Percentiles rank a stretch among this genome's conserved stretches.
Conservation (phyloP, 1,284 basidiomycete species). For the Ceratobasidium sp. region DNA sequence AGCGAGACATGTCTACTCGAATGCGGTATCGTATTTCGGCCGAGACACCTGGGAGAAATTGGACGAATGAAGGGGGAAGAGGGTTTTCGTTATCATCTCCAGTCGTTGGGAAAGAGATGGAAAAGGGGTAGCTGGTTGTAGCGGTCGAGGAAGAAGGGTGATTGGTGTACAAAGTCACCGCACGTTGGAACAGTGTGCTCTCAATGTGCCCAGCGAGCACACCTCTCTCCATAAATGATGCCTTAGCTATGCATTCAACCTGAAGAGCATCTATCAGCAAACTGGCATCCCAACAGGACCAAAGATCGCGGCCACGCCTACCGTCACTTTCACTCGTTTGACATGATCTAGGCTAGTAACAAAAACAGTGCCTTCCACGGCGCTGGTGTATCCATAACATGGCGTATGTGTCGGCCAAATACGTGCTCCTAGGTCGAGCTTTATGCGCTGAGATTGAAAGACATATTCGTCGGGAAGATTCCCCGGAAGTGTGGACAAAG, state of each 20-base stretch:
- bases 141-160: background rate
- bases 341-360: constrained; percentile 25
- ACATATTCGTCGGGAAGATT: constrained; percentile 23
- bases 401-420: constrained; percentile 19
- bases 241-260: constrained; percentile 15
- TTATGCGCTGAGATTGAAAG: constrained; percentile 34
- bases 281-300: no score
- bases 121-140: constrained; percentile 1
- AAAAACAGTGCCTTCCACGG: background rate
- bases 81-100: background rate
- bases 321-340: constrained; percentile 15
- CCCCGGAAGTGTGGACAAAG: background rate
- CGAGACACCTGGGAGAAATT: constrained; percentile 5
- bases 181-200: constrained; percentile 4
- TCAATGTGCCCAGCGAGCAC: constrained; percentile 14
- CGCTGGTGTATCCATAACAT: constrained; percentile 11
- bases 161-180: constrained; percentile 13
- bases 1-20: constrained; percentile 22
- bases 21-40: constrained; percentile 28
- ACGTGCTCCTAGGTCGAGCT: constrained; percentile 22
- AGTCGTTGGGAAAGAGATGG: background rate
- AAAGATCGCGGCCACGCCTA: no score
- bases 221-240: constrained; percentile 35
- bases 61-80: constrained; percentile 18
- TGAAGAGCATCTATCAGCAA: background rate